Percentiles rank a stretch among this genome's conserved stretches.
phyloP scores from a whole-genome alignment of 768 basidiomycete species.

The Dioszegia hungarica region DNA sequence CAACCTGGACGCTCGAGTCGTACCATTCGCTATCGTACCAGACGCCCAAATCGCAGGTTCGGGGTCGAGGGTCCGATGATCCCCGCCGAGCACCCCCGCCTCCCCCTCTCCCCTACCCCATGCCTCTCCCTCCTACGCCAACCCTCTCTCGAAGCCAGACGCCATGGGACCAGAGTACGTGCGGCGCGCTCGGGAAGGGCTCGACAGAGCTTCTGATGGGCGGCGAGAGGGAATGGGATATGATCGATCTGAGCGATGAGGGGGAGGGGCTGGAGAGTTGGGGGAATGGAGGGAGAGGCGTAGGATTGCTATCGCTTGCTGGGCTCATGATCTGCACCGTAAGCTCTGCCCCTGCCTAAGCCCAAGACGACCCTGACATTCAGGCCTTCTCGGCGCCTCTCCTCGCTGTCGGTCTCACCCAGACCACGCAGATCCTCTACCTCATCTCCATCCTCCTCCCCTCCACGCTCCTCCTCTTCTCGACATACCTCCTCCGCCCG shows the following conservation, averaged over 20 bases:
- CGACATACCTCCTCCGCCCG: slow-evolving; percentile 28
- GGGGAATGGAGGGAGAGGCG: slow-evolving; percentile 21
- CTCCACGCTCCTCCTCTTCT: slow-evolving; percentile 17
- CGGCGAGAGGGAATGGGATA: slow-evolving; percentile 30
- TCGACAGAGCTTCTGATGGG: slow-evolving; percentile 34
- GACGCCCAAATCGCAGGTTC: slow-evolving; percentile 3
- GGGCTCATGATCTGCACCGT: slow-evolving; percentile 26
- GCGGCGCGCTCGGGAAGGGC: slow-evolving; percentile 13
- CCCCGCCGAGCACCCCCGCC: slow-evolving; percentile 32
- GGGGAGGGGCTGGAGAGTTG: slow-evolving; percentile 31
- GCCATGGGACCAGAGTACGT: slow-evolving; percentile 12
- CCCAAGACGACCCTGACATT: not conserved
- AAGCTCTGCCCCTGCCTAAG: slow-evolving; percentile 6
- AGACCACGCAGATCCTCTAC: slow-evolving; percentile 10
- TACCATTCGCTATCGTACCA: slow-evolving; percentile 23
- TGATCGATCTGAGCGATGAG: slow-evolving; percentile 16
- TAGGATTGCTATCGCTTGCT: slow-evolving; percentile 19
- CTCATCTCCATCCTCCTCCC: slow-evolving; percentile 22
- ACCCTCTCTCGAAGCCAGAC: slow-evolving; percentile 19
- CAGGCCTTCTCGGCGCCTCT: slow-evolving; percentile 27
- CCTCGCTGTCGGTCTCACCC: slow-evolving; percentile 9
- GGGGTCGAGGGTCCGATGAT: not conserved
- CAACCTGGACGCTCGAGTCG: slow-evolving; percentile 30
- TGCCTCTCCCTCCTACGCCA: slow-evolving; percentile 41
- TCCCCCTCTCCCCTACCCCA: slow-evolving; percentile 30